Conservation (phyloP, 2,329 filamentous ascomycete species). For the Cadophora sp. region DNA sequence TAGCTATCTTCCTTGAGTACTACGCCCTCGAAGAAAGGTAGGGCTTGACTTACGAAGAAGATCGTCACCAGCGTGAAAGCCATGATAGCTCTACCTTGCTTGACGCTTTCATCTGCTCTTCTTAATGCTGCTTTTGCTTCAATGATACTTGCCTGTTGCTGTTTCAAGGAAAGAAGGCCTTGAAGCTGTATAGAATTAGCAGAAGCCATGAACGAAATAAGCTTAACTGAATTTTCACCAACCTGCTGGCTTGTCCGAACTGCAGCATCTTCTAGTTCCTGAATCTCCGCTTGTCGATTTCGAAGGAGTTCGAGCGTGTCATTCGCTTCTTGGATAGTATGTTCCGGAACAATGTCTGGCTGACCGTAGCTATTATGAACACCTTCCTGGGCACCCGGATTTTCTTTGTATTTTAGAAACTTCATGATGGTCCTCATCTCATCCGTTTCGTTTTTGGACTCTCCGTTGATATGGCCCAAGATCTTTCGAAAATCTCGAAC, state of each 20-base stretch:
- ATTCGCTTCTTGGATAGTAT: background rate
- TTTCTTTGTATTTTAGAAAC: background rate
- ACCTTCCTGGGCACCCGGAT: background rate
- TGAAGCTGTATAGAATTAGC: background rate
- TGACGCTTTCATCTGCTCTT: background rate
- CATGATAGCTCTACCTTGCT: background rate
- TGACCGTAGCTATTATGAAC: background rate
- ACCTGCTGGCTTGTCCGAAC: background rate
- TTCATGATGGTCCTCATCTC: background rate
- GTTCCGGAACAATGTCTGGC: background rate
- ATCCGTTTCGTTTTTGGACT: background rate
- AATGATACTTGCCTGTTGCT: background rate
- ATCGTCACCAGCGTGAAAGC: background rate
- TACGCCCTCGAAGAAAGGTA: background rate
- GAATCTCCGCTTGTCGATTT: background rate
- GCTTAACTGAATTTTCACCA: too few relatives aligned
- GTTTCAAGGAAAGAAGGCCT: background rate
- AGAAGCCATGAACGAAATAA: background rate
- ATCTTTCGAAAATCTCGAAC: background rate
- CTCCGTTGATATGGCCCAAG: background rate
- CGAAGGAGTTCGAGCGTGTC: background rate
- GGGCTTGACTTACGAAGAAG: background rate
- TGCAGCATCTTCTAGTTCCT: background rate
- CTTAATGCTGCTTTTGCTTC: background rate
- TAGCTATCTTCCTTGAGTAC: background rate